phyloP scores from a whole-genome alignment of 352 stramenopile genomes.

The Hyaloperonospora arabidopsidis region DNA sequence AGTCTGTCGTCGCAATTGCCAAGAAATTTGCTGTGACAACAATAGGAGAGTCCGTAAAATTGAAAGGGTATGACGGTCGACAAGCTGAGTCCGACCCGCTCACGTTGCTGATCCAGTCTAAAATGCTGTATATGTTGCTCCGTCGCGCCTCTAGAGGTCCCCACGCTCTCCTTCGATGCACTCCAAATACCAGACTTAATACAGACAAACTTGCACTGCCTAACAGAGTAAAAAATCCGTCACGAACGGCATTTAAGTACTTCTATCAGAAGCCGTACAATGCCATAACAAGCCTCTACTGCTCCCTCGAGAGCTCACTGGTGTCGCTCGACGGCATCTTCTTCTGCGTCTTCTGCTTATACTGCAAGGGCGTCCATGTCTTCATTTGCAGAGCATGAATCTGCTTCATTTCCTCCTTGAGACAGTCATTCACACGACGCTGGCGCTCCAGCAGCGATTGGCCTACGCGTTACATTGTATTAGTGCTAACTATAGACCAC shows the following conservation, averaged over 20 bases:
- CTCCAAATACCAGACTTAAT: constrained; percentile 5
- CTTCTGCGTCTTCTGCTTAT: constrained; percentile 75
- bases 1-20: too few species aligned
- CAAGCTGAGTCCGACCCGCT: too few species aligned
- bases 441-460: constrained; percentile 73
- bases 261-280: neutral
- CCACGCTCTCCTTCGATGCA: constrained; percentile 4
- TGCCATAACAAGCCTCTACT: constrained; percentile 22
- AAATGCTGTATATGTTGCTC: constrained; percentile 7
- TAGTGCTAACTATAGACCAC: neutral
- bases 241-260: neutral
- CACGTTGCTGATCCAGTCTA: constrained; percentile 18
- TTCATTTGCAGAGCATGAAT: constrained; percentile 85
- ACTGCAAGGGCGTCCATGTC: constrained; percentile 76
- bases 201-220: constrained; percentile 3
- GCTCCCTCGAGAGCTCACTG: constrained; percentile 44
- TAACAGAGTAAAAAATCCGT: neutral
- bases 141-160: constrained; percentile 1
- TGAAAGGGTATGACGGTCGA: too few species aligned
- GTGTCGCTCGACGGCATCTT: constrained; percentile 26
- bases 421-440: constrained; percentile 65
- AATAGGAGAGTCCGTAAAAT: too few species aligned
- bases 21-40: too few species aligned
- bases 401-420: constrained; percentile 77
- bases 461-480: constrained; percentile 21